Evolutionary conservation across 2,329 filamentous ascomycete species (phyloP), one percentile per base, ranked within the genome.

Genomic region (Lecanosticta acicola): DNA sequence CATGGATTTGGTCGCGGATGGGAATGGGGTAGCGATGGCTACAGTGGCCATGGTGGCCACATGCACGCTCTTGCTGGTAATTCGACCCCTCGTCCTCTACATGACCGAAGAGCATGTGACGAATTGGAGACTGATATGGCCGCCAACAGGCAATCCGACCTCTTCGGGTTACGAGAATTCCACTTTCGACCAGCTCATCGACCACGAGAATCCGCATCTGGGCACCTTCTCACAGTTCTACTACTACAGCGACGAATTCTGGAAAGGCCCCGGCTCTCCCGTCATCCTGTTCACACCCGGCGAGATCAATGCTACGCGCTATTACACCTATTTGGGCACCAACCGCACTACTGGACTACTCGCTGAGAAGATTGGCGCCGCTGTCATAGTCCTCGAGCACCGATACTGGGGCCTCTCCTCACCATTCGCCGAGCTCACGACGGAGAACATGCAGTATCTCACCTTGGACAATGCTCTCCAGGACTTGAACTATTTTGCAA

Each of bases 371-470:
- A 68, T 80, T 32, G 70, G 72, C 14, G 78, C 71, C 32, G 78
- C 78, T 8, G 71, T 74, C 2, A 61, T 81, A 21, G 60, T 80
- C 44, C 57, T 81, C 24, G 78, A 81, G 61, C 78, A 81, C 56
- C 71, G 78, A 10, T 81, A 78, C 61, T 81, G 73, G 72, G 78
- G 78, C 3, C 67, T 70, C 13, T 80, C 76, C 4, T 72, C 72
- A 2, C 78, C 79, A 0, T 80, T 71, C 52, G 54, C 65, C 7
- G 59, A 71, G 11, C 65, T 79, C 32, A 75, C 72, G 0, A 73
- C 76, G 1, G 69, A 75, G 50, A 79, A 73, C 32, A 61, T 82
- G 45, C 71, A 75, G 52, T 72, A 75, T 37, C 65, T 81, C 41
- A 80, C 71, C 0, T 63, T 81, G 11, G 64, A 74, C 14, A 75